Evolutionary conservation across 805 yeast species (phyloP).

Genomic region (Dipodascus albidus): DNA sequence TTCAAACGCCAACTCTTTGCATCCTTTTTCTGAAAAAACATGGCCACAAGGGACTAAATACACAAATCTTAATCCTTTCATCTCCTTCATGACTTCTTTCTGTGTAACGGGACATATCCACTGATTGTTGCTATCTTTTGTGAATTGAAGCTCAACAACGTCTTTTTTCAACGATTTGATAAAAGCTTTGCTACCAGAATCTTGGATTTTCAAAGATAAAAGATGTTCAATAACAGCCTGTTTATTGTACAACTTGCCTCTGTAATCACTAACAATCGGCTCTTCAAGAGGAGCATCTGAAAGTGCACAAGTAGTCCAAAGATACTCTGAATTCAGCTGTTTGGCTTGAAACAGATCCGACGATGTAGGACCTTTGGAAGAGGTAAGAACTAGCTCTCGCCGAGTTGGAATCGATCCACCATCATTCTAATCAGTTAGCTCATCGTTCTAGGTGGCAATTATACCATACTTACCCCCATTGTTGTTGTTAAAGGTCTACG

Average conservation of each 20-base stretch:
- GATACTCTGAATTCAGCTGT: constrained; percentile 18
- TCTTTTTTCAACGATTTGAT: constrained; percentile 32
- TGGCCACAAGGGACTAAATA: constrained; percentile 30
- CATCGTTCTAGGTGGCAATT: neutral
- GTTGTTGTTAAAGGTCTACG: neutral
- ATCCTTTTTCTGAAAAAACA: constrained; percentile 16
- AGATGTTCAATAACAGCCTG: constrained; percentile 41
- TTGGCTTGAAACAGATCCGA: constrained; percentile 16
- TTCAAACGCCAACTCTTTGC: constrained; percentile 8
- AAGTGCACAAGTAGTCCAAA: constrained; percentile 37
- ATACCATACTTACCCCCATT: constrained; percentile 8
- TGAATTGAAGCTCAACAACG: constrained; percentile 30
- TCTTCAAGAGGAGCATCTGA: constrained; percentile 31
- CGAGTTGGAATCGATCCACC: constrained; percentile 63
- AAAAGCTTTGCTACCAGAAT: constrained; percentile 23
- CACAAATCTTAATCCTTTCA: constrained; percentile 25
- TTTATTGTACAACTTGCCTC: constrained; percentile 51
- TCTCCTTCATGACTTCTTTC: constrained; percentile 25
- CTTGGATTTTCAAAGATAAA: constrained; percentile 18
- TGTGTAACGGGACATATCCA: constrained; percentile 30
- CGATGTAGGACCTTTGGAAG: constrained; percentile 13
- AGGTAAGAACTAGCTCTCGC: constrained; percentile 33
- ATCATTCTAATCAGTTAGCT: constrained; percentile 28
- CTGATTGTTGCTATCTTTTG: constrained; percentile 11
- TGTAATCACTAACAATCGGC: constrained; percentile 55